phyloP scores from a whole-genome alignment of 176 grass and related monocot species.

The Alopecurus myosuroides region DNA sequence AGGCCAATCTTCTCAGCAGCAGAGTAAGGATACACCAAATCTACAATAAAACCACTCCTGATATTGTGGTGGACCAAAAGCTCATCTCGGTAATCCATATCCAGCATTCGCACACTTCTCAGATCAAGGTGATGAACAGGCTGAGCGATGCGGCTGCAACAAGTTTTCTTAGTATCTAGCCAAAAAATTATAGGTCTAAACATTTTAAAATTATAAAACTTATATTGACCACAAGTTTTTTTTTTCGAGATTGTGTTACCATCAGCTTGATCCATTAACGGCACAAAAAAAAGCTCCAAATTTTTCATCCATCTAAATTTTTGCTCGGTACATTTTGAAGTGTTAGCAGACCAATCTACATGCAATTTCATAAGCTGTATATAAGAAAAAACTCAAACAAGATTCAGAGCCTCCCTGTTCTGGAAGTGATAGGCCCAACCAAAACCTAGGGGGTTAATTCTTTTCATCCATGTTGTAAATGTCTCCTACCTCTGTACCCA shows the following conservation, averaged over 20 bases:
- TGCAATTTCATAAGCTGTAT: not conserved
- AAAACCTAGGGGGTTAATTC: not conserved
- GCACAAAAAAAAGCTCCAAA: not conserved
- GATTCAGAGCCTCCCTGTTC: not conserved
- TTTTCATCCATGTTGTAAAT: not conserved
- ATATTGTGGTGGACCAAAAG: not conserved
- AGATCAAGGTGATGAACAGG: not conserved
- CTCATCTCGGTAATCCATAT: not conserved
- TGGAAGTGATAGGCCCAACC: not conserved
- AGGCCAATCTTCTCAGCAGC: not conserved
- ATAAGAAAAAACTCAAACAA: not conserved
- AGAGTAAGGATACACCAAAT: not conserved
- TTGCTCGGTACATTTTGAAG: not conserved
- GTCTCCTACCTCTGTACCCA: not conserved
- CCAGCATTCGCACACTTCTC: not conserved
- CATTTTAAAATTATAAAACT: not conserved
- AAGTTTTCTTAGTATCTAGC: not conserved
- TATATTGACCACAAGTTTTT: not conserved
- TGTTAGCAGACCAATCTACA: not conserved
- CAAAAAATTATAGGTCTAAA: not conserved
- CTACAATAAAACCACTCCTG: not conserved
- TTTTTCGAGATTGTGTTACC: not conserved
- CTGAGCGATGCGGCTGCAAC: not conserved
- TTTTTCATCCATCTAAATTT: not conserved
- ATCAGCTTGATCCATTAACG: not conserved